Base-by-base conservation (phyloP, 371 early-diverging fungal species). In the Mucor irregularis region DNA sequence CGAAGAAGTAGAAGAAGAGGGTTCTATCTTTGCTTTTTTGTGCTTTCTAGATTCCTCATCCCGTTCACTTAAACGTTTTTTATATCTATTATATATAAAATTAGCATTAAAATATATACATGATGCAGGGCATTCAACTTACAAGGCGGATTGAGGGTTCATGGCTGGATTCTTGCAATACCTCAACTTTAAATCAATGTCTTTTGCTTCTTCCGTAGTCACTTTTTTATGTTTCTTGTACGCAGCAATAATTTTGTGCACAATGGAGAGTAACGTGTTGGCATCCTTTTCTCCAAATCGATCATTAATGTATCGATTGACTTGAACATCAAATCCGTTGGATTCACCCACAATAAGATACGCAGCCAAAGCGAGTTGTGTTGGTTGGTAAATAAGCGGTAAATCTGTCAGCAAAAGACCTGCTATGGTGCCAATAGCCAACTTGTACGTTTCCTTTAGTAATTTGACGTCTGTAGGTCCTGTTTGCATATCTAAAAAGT, bases 331-430 rank as follows among this genome's bases (percentile, higher is more conserved):
- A 47, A 85, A 76, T 29, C 78, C 78, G 29, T 70, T 69, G n/a
- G 80, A 67, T 46, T 68, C 70, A 16, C 88, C 80, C 5, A 94
- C 92, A 28, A 88, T 65, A 54, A 81, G 64, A 59, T 90, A 78
- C 24, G 90, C 89, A 6, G 89, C 92, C 46, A 94, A 48, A 3
- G 93, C 94, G 19, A 95, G 84, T 71, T 95, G 95, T 1, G 92
- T 80, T 8, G 95, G 92, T 62, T 85, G 87, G 64, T 90, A 92
- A 19, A 89, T 69, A 56, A 95, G 84, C 6, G 81, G 73, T 11
- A 91, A 70, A 62, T 96, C 97, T 0, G 91, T 89, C 49, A 84
- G 64, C 14, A 91, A 61, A 11, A 91, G 84, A 5, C 72, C 69
- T 10, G 75, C 68, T 44, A 89, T 83, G 25, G 76, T 68, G 29